phyloP scores from a whole-genome alignment of 805 yeast species.

The Candida piceae region DNA sequence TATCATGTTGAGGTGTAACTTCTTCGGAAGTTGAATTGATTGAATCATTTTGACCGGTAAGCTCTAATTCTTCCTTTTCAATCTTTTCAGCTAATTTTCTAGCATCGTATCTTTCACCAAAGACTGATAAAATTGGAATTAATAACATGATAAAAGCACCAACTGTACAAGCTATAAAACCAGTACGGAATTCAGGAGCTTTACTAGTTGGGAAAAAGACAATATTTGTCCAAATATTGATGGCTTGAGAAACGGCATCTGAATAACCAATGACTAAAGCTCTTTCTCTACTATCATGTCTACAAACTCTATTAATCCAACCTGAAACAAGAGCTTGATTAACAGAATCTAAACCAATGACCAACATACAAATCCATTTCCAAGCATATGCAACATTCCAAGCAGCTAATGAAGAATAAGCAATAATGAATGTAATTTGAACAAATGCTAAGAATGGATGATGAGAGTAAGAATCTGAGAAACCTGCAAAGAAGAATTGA shows the following conservation, averaged over 20 bases:
- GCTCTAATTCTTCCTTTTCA: not conserved
- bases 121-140: slow-evolving; percentile 27
- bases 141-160: slow-evolving; percentile 34
- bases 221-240: slow-evolving; percentile 42
- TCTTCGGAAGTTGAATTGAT: too few relatives aligned
- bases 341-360: slow-evolving; percentile 31
- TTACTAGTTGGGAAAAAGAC: slow-evolving; percentile 37
- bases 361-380: slow-evolving; percentile 35
- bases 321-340: slow-evolving; percentile 39
- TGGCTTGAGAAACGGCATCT: slow-evolving; percentile 36
- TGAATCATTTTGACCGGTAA: not conserved
- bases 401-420: slow-evolving; percentile 34
- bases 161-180: slow-evolving; percentile 33
- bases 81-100: slow-evolving; percentile 8
- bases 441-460: slow-evolving; percentile 31
- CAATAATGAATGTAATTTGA: slow-evolving; percentile 31
- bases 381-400: slow-evolving; percentile 38
- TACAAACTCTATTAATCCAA: slow-evolving; percentile 35
- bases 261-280: slow-evolving; percentile 49
- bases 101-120: slow-evolving; percentile 26
- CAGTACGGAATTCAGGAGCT: slow-evolving; percentile 36
- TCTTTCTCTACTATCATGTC: slow-evolving; percentile 56
- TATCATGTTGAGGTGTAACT: too few relatives aligned
- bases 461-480: slow-evolving; percentile 34
- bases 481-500: slow-evolving; percentile 35